phyloP scores from a whole-genome alignment of 371 early-diverging fungal species.

The Mucor irregularis region DNA sequence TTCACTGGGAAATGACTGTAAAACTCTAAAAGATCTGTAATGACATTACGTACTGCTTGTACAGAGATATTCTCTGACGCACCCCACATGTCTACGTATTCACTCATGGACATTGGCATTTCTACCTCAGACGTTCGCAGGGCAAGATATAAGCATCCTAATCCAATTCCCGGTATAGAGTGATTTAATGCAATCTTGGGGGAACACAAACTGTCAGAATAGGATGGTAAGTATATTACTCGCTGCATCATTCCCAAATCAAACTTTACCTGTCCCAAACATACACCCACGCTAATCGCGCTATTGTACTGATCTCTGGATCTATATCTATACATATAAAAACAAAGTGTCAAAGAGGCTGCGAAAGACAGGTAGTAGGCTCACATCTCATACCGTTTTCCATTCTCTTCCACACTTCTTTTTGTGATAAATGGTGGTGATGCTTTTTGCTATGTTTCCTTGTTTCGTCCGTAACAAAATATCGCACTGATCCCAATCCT shows the following conservation, averaged over 20 bases:
- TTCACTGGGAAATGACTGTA: conserved; percentile 14
- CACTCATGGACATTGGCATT: conserved; percentile 46
- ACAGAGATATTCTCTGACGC: conserved; percentile 49
- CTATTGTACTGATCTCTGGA: conserved; percentile 41
- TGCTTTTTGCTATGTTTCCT: conserved; percentile 14
- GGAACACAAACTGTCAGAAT: conserved; percentile 40
- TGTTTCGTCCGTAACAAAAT: conserved; percentile 22
- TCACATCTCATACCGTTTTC: conserved; percentile 42
- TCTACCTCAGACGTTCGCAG: conserved; percentile 31
- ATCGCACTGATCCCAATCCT: conserved; percentile 39
- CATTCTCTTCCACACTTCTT: conserved; percentile 42
- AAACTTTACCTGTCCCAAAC: too few relatives aligned
- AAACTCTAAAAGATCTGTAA: conserved; percentile 38
- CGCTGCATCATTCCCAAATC: too few relatives aligned
- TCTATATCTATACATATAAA: conserved; percentile 31
- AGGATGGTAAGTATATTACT: too few relatives aligned
- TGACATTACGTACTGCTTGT: conserved; percentile 47
- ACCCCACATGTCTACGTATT: conserved; percentile 53
- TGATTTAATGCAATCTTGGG: conserved; percentile 41
- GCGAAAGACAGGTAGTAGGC: too few relatives aligned
- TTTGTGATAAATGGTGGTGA: conserved; percentile 23
- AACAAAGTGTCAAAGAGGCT: too few relatives aligned
- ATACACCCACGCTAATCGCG: conserved; percentile 45
- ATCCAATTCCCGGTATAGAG: conserved; percentile 36
- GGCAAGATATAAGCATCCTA: conserved; percentile 53